Evolutionary conservation across 2,329 filamentous ascomycete species (phyloP), one percentile per base, ranked within the genome.

Genomic region (Exophiala sp.): DNA sequence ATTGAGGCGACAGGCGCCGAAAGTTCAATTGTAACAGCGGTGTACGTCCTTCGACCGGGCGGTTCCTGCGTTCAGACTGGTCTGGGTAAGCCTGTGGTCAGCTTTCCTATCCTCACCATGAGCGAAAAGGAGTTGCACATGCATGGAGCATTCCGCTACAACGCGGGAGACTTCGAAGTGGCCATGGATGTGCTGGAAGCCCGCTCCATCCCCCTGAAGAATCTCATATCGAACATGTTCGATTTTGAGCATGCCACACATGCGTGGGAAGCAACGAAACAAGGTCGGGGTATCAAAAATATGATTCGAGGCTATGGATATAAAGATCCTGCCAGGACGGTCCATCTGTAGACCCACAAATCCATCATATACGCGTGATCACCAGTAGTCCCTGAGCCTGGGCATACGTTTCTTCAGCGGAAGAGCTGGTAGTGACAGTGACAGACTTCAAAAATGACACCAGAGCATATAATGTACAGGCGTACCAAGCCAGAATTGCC

Each of bases 1-100:
- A 70, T 73, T 21, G 63, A 71, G 55, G 68, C 72, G 1, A 68
- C 72, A 1, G 73, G 73, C 2, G 70, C 69, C 0, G 65, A 66
- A 13, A 63, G 65, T 2, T 70, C 73, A 44, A 66, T 73, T 18
- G 70, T 72, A 38, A 71, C 68, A 11, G 73, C 72, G 21, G 58
- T 75, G 8, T 63, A 72, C 59, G 64, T 62, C 8, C 52, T 67
- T 8, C 52, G 62, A 6, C 55, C 58, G 16, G 63, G 64, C 1
- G 66, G 66, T 1, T 52, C 52, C 1, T 65, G 62, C 52, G 62
- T 67, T 13, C 66, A 70, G 50, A 64, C 62, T 32, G 66, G 70
- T 0, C 55, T 73, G 37, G 63, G 63, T 5, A 64, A 67, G 52
- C 60, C 68, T n/a, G 65, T 68, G 63, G 57, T 63, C 55, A 65